Base-by-base conservation (phyloP, 345 rosid species). In the Sisymbrium irio region DNA sequence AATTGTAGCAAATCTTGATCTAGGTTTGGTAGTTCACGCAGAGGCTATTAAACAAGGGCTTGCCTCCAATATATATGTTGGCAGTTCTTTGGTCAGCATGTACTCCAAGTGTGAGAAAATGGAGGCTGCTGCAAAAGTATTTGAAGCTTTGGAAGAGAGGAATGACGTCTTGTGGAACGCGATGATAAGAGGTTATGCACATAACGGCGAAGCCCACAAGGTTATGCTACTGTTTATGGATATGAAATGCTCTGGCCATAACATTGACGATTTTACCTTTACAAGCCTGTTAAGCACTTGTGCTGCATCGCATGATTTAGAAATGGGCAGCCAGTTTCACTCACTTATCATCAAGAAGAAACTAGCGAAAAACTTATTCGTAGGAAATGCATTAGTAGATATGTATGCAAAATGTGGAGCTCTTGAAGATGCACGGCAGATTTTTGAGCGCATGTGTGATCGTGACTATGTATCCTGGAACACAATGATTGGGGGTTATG, bases 351-450 rank as follows among this genome's bases (percentile, higher is more conserved):
- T 91, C 67, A 91, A 91, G 82, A 85, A 81, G 63, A 83, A 75
- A 42, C 69, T 84, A 60, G 69, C 86, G 9, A 50, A 84, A 19
- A 88, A 91, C 67, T 78, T 93, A 57, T 93, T 82, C 71, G 94
- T 93, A 13, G 93, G 90, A 62, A 93, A 93, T 81, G 97, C 97
- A 30, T 77, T 93, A 82, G 83, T 93, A 57, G 97, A 91, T 74
- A 91, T 91, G 97, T 93, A 93, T 82, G 96, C 98, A 28, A 93
- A 93, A 80, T 86, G 86, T 12, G 87, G 96, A 67, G 85, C 78
- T 62, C 82, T 88, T 20, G 53, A 77, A 54, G 93, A 93, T 65
- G 93, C 97, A 51, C 89, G 91, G 69, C 63, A 78, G 44, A 84
- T 84, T 76, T 91, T 93, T 79, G 96, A 93, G 76, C 73, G 60